Evolutionary conservation across 2,329 filamentous ascomycete genomes (phyloP).

Genomic region (Phaeoacremonium minimum): DNA sequence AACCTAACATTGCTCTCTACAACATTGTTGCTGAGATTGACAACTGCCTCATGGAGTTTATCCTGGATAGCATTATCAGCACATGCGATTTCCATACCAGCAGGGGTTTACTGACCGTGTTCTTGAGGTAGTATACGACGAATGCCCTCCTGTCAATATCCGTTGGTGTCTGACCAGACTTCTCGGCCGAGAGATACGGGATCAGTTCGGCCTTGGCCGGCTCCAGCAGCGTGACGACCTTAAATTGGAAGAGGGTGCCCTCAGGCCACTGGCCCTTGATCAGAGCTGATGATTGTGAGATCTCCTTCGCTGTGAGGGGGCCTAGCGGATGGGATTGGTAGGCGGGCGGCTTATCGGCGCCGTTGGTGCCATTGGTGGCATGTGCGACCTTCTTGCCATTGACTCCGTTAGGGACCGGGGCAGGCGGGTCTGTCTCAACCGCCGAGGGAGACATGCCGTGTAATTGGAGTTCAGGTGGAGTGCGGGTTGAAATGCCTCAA

Average conservation of each 20-base stretch:
- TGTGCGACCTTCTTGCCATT: constrained; percentile 2
- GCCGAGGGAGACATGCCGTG: no score
- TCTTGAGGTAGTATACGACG: constrained; percentile 54
- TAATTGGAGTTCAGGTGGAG: constrained; percentile 8
- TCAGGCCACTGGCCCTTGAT: constrained; percentile 51
- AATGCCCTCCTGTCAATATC: constrained; percentile 46
- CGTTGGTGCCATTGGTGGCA: not conserved
- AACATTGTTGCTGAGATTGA: constrained; percentile 42
- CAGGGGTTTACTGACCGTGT: constrained; percentile 42
- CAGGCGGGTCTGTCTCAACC: not conserved
- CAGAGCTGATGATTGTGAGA: constrained; percentile 42
- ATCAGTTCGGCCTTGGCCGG: constrained; percentile 48
- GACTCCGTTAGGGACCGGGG: not conserved
- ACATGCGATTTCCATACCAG: not conserved
- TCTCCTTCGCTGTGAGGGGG: constrained; percentile 54
- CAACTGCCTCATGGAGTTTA: constrained; percentile 57
- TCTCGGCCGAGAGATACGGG: constrained; percentile 45
- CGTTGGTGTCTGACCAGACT: constrained; percentile 30
- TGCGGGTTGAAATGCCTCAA: no score
- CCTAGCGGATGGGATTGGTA: constrained; percentile 48
- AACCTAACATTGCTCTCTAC: constrained; percentile 56
- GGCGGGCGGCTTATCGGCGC: constrained; percentile 2
- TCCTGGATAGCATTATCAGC: constrained; percentile 30
- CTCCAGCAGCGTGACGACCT: constrained; percentile 56
- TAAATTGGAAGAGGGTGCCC: constrained; percentile 55